Evolutionary conservation across 352 stramenopile genomes (phyloP), one percentile per base, ranked within the genome.

Genomic region (Peronospora farinosa): DNA sequence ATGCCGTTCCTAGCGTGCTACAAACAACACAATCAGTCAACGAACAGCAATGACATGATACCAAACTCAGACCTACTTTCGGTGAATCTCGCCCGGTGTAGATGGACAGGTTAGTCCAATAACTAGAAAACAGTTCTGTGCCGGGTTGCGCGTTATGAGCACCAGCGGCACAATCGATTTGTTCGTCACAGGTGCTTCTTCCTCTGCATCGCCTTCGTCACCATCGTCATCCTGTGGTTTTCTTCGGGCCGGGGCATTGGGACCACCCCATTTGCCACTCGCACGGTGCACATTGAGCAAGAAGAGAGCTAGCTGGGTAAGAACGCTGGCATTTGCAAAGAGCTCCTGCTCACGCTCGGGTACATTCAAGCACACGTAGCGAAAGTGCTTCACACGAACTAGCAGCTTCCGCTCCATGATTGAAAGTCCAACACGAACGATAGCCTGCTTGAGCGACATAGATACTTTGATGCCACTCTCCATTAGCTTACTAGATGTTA

Each of bases 391-490:
- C 9, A 98, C 86, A 7, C 91, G 78, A 13, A 94, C 89, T 12
- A 98, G 95, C 21, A 93, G 84, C 52, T 96, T 96, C 9, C 95
- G 86, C 46, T 98, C 94, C 57, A 98, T 88, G 47, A 98, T 95
- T 16, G 84, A 96, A 10, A 97, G 82, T 3, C 92, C 95, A 7
- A 97, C 95, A 7, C 86, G 65, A 21, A 98, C 84, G 51, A 98
- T 95, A 10, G 78, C 89, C 42, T 93, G 80, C 65, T 98, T 97
- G 41, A 98, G 71, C 27, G 86, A 74, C 88, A 98, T 98, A 40
- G 93, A 88, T 7, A 97, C 72, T 47, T 96, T 88, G 54, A 98
- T 92, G 39, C 95, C 96, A 36, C 82, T 90, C 40, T 96, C 89
- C 69, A 99, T 80, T 13, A 92, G 62, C 33, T 74, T 71, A 21